Evolutionary conservation across 495 filamentous ascomycete genomes (phyloP).

Genomic region (Penicillium coprophilum): DNA sequence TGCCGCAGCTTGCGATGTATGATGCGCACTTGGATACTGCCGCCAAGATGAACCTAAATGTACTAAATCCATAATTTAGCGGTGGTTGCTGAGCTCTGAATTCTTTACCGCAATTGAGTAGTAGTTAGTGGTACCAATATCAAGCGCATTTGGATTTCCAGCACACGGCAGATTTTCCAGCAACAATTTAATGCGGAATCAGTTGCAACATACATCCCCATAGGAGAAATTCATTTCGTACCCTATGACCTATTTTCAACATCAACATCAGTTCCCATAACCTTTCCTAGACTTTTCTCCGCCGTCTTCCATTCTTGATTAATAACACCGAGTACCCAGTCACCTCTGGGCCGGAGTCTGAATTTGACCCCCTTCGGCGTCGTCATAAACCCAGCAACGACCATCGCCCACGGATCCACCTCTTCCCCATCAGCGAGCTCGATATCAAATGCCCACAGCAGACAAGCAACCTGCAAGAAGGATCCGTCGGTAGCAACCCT

Average conservation of each 20-base stretch:
- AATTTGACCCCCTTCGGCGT: conserved; percentile 25
- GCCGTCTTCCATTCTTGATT: conserved; percentile 15
- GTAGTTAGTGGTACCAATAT: too few species aligned
- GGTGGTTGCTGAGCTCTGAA: too few species aligned
- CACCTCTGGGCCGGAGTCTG: conserved; percentile 23
- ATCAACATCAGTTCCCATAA: conserved; percentile 10
- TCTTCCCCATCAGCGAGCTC: conserved; percentile 20
- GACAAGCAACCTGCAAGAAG: conserved; percentile 29
- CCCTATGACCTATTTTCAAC: not conserved
- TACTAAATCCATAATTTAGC: too few species aligned
- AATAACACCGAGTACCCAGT: conserved; percentile 23
- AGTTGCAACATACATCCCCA: not conserved
- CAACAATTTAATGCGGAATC: too few species aligned
- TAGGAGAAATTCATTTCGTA: not conserved
- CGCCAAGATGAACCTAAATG: too few species aligned
- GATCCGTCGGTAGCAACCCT: conserved; percentile 28
- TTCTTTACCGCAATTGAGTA: too few species aligned
- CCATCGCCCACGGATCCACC: conserved; percentile 34
- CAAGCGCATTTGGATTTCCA: too few species aligned
- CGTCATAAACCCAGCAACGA: conserved; percentile 31
- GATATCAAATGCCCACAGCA: conserved; percentile 36
- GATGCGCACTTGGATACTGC: too few species aligned
- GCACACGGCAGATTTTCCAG: too few species aligned
- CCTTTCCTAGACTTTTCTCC: conserved; percentile 16
- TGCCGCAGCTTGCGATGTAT: too few species aligned